A percentile compares a stretch with the other conserved stretches of the same genome.
Evolutionary conservation across 805 yeast species (phyloP).

Genomic region (Candida lessepsii): DNA sequence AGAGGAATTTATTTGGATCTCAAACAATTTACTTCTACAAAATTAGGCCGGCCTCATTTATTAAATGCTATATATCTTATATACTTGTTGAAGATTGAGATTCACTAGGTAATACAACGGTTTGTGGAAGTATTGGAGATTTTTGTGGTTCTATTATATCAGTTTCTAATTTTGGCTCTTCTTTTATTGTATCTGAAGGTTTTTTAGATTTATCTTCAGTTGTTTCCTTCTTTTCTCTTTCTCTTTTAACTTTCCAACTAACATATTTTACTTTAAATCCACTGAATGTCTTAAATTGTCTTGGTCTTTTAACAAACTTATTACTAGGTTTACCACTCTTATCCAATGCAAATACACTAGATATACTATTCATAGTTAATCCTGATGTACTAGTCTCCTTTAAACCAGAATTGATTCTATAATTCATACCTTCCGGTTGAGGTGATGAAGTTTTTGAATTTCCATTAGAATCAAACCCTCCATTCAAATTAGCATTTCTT

Average conservation of each 20-base stretch:
- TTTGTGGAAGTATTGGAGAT: not conserved
- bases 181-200: not conserved
- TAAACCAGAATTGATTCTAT: conserved; percentile 37
- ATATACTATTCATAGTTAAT: conserved; percentile 34
- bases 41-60: not conserved
- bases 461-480: conserved; percentile 7
- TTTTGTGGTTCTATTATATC: not conserved
- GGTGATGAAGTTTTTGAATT: conserved; percentile 30
- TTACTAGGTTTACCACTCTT: conserved; percentile 34
- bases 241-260: conserved; percentile 19
- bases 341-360: conserved; percentile 29
- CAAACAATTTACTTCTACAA: too few relatives aligned
- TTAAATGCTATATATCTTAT: not conserved
- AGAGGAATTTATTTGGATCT: too few relatives aligned
- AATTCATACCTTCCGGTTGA: conserved; percentile 20
- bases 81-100: not conserved
- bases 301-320: conserved; percentile 35
- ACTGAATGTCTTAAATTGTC: conserved; percentile 41
- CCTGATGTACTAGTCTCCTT: conserved; percentile 44
- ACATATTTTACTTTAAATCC: conserved; percentile 38
- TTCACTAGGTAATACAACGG: not conserved
- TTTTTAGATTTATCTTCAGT: conserved; percentile 3
- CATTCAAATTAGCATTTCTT: conserved; percentile 16
- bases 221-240: conserved; percentile 9
- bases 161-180: conserved; percentile 5